A percentile compares a stretch with the other conserved stretches of the same genome.
Conservation (phyloP, 768 basidiomycete genomes). For the Xerocomellus amylosporus region DNA sequence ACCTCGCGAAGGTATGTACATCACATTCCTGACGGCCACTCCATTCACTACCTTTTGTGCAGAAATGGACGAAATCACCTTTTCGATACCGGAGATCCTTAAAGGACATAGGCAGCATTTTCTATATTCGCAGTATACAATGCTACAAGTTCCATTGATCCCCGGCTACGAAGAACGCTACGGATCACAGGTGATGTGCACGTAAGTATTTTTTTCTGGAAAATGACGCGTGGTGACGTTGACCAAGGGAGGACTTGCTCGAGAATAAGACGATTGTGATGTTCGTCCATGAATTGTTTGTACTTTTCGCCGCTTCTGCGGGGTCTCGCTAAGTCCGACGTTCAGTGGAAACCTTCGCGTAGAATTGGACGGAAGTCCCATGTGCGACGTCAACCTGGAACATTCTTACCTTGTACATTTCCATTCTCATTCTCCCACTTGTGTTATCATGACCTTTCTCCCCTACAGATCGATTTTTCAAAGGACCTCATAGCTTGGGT, state of each 20-base stretch:
- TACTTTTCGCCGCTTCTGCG: slow-evolving; percentile 2
- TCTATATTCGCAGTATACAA: slow-evolving; percentile 67
- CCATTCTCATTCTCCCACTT: background rate
- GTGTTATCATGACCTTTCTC: background rate
- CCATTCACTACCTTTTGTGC: background rate
- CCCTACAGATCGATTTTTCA: slow-evolving; percentile 80
- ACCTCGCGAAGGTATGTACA: slow-evolving; percentile 66
- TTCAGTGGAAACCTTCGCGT: slow-evolving; percentile 82
- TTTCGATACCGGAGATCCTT: slow-evolving; percentile 78
- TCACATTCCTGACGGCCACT: background rate
- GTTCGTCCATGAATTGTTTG: slow-evolving; percentile 95
- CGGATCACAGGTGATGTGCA: slow-evolving; percentile 82
- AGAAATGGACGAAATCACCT: slow-evolving; percentile 63
- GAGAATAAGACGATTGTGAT: slow-evolving; percentile 75
- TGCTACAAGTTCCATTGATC: slow-evolving; percentile 81
- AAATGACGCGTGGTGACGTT: background rate
- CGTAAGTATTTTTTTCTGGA: slow-evolving; percentile 55
- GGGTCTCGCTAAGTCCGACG: background rate
- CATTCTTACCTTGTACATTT: slow-evolving; percentile 75
- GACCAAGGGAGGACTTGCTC: slow-evolving; percentile 68
- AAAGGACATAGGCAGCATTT: slow-evolving; percentile 88
- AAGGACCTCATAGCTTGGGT: slow-evolving; percentile 80
- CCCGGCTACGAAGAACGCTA: slow-evolving; percentile 70
- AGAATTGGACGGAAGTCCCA: slow-evolving; percentile 71
- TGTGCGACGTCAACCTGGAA: slow-evolving; percentile 73